Evolutionary conservation across 2,329 filamentous ascomycete genomes (phyloP), one percentile per base, ranked within the genome.

Genomic region (Acarospora socialis): DNA sequence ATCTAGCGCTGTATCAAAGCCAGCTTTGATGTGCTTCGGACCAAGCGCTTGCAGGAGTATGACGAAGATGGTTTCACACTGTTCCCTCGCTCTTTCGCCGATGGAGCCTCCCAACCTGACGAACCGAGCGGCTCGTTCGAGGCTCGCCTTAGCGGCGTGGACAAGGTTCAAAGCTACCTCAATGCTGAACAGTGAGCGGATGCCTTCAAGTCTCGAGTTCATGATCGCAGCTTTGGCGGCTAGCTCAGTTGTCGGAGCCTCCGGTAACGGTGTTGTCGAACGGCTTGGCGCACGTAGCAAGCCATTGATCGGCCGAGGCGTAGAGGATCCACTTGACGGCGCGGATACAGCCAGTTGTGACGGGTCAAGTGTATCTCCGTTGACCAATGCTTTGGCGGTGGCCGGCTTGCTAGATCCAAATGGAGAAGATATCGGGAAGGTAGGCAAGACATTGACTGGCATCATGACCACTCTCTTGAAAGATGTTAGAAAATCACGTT

Each of bases 401-500:
- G 45, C 40, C 13, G 46, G 35, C 21, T 47, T 46, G 16, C 43
- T 43, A 10, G 54, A 56, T 38, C 58, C 66, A 48, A 73, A 81
- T 33, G 66, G 66, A n/a, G 62, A 71, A 6, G 63, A 61, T 30
- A 71, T 59, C 4, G 70, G 63, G 41, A 82, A 70, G 28, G 70
- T 76, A 2, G 83, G 81, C 3, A 95, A 63, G 6, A 84, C 87
- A 32, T 82, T 92, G 29, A 98, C 87, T 2, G 90, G 90, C 76
- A 93, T 92, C 86, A 98, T 94, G 42, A 98, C 81, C 6, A 98
- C 90, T 55, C 95, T 95, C 51, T 84, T 94, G 65, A 98, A 98
- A 0, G 86, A 93, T 27, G 77, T 90, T 39, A 98, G 53, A 47
- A 98, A 98, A 52, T 98, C 90, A 44, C 84, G 82, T 59, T 98